Evolutionary conservation across 768 basidiomycete genomes (phyloP).

Genomic region (Leccinum olivaceopallidum): DNA sequence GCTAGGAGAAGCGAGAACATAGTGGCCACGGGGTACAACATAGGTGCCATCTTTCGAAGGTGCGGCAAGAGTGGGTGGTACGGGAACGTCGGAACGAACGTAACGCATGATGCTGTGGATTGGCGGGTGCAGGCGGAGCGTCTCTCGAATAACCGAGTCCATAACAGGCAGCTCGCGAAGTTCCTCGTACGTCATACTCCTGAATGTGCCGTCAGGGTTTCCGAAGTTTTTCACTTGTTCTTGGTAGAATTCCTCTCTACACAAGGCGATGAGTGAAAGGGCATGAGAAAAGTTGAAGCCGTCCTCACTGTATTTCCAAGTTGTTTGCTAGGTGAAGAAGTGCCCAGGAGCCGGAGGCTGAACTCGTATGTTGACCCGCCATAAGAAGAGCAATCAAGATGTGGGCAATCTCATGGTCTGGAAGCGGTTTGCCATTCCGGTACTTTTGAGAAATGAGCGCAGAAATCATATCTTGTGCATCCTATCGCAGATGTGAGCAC

Average conservation of each 20-base stretch:
- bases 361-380: slow-evolving; percentile 99
- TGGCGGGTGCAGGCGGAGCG: slow-evolving; percentile 89
- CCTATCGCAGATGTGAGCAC: slow-evolving; percentile 36
- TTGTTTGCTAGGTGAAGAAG: slow-evolving; percentile 84
- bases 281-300: neutral
- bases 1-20: slow-evolving; percentile 84
- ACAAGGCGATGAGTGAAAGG: neutral
- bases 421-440: slow-evolving; percentile 72
- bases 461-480: slow-evolving; percentile 90
- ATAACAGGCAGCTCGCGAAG: slow-evolving; percentile 80
- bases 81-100: slow-evolving; percentile 80
- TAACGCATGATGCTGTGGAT: slow-evolving; percentile 96
- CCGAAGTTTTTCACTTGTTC: slow-evolving; percentile 87
- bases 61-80: slow-evolving; percentile 79
- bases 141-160: slow-evolving; percentile 91
- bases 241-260: slow-evolving; percentile 78
- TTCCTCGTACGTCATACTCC: slow-evolving; percentile 83
- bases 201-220: slow-evolving; percentile 76
- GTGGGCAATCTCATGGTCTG: slow-evolving; percentile 93
- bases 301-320: slow-evolving; percentile 69
- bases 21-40: slow-evolving; percentile 88
- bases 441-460: slow-evolving; percentile 84
- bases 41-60: slow-evolving; percentile 74
- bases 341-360: slow-evolving; percentile 88
- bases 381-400: slow-evolving; percentile 99